Conservation (phyloP, 768 basidiomycete species). For the Punctularia strigosozonata region DNA sequence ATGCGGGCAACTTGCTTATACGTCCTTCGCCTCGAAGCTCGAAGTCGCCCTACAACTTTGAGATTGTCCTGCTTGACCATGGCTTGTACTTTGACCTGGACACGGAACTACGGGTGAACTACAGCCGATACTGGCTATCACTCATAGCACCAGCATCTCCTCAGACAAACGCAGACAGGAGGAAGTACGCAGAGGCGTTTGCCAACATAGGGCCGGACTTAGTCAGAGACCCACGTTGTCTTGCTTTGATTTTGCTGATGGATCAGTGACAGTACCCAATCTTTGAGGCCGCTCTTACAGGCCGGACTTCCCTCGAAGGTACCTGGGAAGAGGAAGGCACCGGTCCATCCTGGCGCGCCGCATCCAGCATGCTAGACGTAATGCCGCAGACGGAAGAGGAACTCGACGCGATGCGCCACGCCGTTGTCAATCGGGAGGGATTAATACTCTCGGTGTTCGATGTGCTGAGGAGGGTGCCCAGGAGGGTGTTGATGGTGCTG, state of each 20-base stretch:
- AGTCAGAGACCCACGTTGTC: conserved; percentile 27
- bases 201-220: conserved; percentile 85
- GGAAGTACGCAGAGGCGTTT: conserved; percentile 81
- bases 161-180: conserved; percentile 50
- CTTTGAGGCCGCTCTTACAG: conserved; percentile 69
- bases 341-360: conserved; percentile 38
- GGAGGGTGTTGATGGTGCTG: conserved; percentile 73
- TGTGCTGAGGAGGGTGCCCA: conserved; percentile 75
- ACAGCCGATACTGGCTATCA: conserved; percentile 84
- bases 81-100: conserved; percentile 91
- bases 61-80: conserved; percentile 90
- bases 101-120: conserved; percentile 66
- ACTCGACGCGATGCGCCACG: conserved; percentile 69
- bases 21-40: conserved; percentile 54
- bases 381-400: conserved; percentile 64
- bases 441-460: conserved; percentile 78
- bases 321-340: conserved; percentile 28
- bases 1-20: conserved; percentile 84
- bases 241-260: neutral
- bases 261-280: conserved; percentile 60
- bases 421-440: conserved; percentile 76
- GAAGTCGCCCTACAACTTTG: conserved; percentile 85
- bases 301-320: conserved; percentile 62
- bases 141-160: conserved; percentile 67
- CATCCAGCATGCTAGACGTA: conserved; percentile 68